phyloP scores from a whole-genome alignment of 768 basidiomycete genomes.

The Trametes villosa region DNA sequence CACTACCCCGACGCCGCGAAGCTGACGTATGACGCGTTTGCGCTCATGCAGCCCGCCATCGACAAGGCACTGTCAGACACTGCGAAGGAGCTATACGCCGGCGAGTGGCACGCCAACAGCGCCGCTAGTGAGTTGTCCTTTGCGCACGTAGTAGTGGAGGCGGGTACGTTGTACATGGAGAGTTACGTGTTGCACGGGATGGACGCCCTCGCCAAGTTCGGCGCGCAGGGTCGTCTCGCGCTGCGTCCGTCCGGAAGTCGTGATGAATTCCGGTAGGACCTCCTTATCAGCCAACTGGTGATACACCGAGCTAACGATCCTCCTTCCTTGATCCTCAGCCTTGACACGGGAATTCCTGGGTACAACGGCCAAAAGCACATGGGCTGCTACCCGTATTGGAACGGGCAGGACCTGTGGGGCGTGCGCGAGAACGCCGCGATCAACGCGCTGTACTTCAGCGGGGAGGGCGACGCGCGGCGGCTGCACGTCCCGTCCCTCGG shows the following conservation, averaged over 20 bases:
- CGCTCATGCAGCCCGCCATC: constrained; percentile 34
- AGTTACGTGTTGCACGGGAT: constrained; percentile 22
- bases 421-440: constrained; percentile 32
- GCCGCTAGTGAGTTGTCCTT: background rate
- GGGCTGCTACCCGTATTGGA: constrained; percentile 39
- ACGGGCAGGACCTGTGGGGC: constrained; percentile 36
- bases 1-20: constrained; percentile 29
- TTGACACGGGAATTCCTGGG: constrained; percentile 34
- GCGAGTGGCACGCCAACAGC: constrained; percentile 25
- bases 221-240: constrained; percentile 20
- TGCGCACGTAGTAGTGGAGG: constrained; percentile 21
- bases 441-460: constrained; percentile 32
- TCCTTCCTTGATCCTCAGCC: constrained; percentile 23
- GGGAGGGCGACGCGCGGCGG: constrained; percentile 2
- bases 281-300: background rate
- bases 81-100: constrained; percentile 26
- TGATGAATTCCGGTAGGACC: constrained; percentile 38
- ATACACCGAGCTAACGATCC: no score
- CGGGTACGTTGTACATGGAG: constrained; percentile 31
- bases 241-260: constrained; percentile 31
- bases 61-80: constrained; percentile 26
- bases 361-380: constrained; percentile 36
- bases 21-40: constrained; percentile 30
- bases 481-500: constrained; percentile 16
- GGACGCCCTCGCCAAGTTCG: constrained; percentile 10